Percentiles rank a stretch among this genome's conserved stretches.
Evolutionary conservation across 371 early-diverging fungal genomes (phyloP).

Genomic region (Circinella minor): DNA sequence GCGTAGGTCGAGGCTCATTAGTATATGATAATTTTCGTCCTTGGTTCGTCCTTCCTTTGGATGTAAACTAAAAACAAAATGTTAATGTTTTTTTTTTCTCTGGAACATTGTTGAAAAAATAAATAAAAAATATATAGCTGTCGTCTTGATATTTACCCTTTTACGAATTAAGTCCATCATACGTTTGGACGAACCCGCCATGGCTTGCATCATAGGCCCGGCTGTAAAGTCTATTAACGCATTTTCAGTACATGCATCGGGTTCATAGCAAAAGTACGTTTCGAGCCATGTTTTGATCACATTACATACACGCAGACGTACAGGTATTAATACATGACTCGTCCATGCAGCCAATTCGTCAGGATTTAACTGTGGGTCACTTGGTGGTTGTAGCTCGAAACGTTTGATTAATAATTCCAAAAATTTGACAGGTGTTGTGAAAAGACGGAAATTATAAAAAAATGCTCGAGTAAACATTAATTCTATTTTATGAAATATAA

Average conservation of each 20-base stretch:
- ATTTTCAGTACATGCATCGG: conserved; percentile 49
- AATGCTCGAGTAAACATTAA: conserved; percentile 81
- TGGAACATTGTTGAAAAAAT: no score
- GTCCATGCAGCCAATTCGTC: conserved; percentile 80
- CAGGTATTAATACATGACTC: conserved; percentile 82
- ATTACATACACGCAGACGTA: conserved; percentile 88
- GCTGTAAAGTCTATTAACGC: conserved; percentile 31
- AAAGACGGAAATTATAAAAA: conserved; percentile 90
- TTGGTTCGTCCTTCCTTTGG: conserved; percentile 12
- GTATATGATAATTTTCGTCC: conserved; percentile 31
- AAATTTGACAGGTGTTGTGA: conserved; percentile 75
- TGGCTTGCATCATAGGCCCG: conserved; percentile 34
- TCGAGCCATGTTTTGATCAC: conserved; percentile 94
- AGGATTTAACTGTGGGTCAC: conserved; percentile 63
- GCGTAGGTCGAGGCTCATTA: conserved; percentile 8
- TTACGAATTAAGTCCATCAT: conserved; percentile 44
- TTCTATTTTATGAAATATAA: conserved; percentile 45
- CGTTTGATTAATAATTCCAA: conserved; percentile 72
- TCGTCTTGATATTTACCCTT: conserved; percentile 28
- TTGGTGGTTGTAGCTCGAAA: conserved; percentile 76
- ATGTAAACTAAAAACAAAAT: conserved; percentile 15
- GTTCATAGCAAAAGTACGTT: conserved; percentile 71
- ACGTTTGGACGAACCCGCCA: conserved; percentile 50
- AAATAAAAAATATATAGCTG: no score
- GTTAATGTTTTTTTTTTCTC: no score